Base-by-base conservation (phyloP, 2,329 filamentous ascomycete genomes). In the Didymella keratinophila region DNA sequence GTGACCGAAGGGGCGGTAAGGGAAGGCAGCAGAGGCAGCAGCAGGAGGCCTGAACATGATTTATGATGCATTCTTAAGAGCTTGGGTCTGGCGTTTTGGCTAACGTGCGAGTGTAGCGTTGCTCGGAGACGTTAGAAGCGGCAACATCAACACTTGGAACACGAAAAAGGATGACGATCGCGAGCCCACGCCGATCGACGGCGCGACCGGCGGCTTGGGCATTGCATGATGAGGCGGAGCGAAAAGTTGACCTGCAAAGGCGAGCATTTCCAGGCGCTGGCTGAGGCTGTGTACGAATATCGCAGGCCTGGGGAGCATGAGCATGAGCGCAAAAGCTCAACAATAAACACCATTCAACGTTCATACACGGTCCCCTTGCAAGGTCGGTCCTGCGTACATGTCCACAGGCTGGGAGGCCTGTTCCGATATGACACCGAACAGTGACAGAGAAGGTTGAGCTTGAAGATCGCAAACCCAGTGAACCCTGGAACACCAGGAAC, bases 1-100 rank as follows among this genome's bases (percentile, higher is more conserved):
- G 73, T 11, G 74, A 75, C 21, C 66, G 72, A 60, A 60, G 72
- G 28, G 70, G 74, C 23, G 68, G 68, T 32, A 68, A 70, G 63
- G 73, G 73, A 16, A 66, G 73, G 66, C 73, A 74, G 63, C 71
- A 74, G 60, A 66, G 68, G 61, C 54, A 66, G 61, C 54, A 66
- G 46, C 70, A 72, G 55, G 71, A 74, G 49, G 71, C 71, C 62
- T 74, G 70, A 74, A 56, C 43, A 56, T 63, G 61, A 61, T 52
- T 55, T 57, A 52, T 53, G 57, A 63, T 28, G 51, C 54, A 55
- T 52, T 56, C 39, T 63, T 58, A 63, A 64, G 57, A 63, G 62
- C 52, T 57, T 62, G 64, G 64, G 59, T 56, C 57, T 58, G 66
- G 65, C 60, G 66, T 66, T 67, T 58, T 63, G 59, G 60, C 53